Conservation (phyloP, 371 early-diverging fungal genomes). For the Mucor circinelloides region DNA sequence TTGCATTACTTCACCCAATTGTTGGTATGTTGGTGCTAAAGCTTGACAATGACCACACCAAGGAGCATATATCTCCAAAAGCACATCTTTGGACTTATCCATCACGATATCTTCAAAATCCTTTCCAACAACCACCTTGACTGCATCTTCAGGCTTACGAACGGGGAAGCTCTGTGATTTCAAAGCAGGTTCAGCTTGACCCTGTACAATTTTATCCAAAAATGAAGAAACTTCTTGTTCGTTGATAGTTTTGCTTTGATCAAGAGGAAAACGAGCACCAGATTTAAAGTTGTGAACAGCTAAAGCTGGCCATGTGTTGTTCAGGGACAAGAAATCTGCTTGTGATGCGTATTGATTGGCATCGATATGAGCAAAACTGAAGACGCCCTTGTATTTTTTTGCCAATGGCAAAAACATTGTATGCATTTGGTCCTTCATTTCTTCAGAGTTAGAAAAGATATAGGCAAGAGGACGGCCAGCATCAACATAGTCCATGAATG, state of each 20-base stretch:
- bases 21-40: constrained; percentile 75
- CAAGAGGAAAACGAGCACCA: constrained; percentile 73
- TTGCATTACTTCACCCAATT: constrained; percentile 59
- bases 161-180: constrained; percentile 75
- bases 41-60: constrained; percentile 87
- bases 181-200: constrained; percentile 66
- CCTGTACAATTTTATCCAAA: constrained; percentile 40
- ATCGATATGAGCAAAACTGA: constrained; percentile 83
- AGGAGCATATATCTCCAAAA: constrained; percentile 72
- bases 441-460: constrained; percentile 70
- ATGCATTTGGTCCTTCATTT: constrained; percentile 53
- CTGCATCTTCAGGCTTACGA: constrained; percentile 68
- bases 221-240: neutral
- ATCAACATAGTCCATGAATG: constrained; percentile 76
- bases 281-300: constrained; percentile 71
- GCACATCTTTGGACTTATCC: constrained; percentile 79
- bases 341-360: constrained; percentile 75
- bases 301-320: constrained; percentile 81
- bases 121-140: constrained; percentile 78
- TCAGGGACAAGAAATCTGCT: constrained; percentile 74
- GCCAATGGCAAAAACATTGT: constrained; percentile 64
- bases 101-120: constrained; percentile 74
- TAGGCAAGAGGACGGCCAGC: constrained; percentile 82
- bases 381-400: constrained; percentile 70
- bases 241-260: constrained; percentile 59